A percentile compares a stretch with the other conserved stretches of the same genome.
Conservation (phyloP, 2,329 filamentous ascomycete genomes). For the Cercospora zeina region DNA sequence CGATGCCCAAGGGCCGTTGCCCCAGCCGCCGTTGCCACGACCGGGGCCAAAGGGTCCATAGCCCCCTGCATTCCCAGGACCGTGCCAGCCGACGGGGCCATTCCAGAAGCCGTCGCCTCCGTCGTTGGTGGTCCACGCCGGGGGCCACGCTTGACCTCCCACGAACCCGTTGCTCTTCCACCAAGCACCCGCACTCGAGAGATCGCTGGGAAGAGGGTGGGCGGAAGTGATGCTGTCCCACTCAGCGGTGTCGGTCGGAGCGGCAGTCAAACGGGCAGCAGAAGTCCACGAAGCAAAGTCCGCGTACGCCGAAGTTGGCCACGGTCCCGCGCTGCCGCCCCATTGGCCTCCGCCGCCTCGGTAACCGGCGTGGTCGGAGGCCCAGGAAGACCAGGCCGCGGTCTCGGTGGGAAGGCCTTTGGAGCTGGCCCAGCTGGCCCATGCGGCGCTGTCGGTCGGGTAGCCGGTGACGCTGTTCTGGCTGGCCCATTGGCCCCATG, state of each 20-base stretch:
- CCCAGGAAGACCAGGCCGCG: conserved; percentile 35
- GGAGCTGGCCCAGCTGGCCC: conserved; percentile 29
- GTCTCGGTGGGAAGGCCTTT: conserved; percentile 34
- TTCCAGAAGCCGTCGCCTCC: conserved; percentile 14
- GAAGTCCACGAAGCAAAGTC: conserved; percentile 33
- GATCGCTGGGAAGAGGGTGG: conserved; percentile 33
- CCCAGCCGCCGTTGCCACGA: conserved; percentile 35
- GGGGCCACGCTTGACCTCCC: conserved; percentile 28
- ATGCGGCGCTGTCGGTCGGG: conserved; percentile 29
- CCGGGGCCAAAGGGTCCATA: conserved; percentile 34
- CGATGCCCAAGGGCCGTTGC: conserved; percentile 38
- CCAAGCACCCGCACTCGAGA: conserved; percentile 27
- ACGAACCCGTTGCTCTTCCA: conserved; percentile 26
- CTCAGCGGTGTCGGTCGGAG: conserved; percentile 33
- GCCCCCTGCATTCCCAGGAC: conserved; percentile 19
- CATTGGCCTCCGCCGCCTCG: conserved; percentile 13
- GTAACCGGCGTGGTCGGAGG: conserved; percentile 31
- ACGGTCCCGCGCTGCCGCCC: conserved; percentile 16
- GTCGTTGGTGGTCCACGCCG: conserved; percentile 28
- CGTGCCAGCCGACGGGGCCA: conserved; percentile 22
- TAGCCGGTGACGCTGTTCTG: conserved; percentile 24
- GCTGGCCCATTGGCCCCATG: conserved; percentile 26
- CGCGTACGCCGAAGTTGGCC: conserved; percentile 23
- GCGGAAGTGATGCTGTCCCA: conserved; percentile 38
- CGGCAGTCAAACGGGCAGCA: conserved; percentile 31